Evolutionary conservation across 2,329 filamentous ascomycete species (phyloP).

Genomic region (Aspergillus viridinutans): DNA sequence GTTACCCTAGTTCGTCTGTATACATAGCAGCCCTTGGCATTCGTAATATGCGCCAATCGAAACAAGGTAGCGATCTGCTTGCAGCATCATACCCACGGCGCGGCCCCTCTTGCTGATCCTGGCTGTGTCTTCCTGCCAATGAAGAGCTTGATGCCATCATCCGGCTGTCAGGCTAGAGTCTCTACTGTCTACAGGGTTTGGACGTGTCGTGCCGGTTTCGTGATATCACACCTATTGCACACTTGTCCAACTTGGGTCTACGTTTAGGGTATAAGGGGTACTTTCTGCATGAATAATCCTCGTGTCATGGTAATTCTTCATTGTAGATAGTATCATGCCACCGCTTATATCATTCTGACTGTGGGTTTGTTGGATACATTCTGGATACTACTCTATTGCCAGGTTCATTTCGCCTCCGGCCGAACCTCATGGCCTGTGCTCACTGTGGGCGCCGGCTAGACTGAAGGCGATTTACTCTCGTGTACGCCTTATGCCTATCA

Average conservation of each 20-base stretch:
- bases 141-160: neutral
- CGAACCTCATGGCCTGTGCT: neutral
- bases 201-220: neutral
- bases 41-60: neutral
- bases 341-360: neutral
- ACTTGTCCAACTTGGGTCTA: too few species aligned
- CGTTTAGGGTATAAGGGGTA: neutral
- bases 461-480: neutral
- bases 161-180: neutral
- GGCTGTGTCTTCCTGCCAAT: neutral
- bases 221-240: neutral
- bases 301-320: neutral
- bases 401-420: neutral
- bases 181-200: neutral
- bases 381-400: neutral
- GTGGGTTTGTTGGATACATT: neutral
- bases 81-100: neutral
- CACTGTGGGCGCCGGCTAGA: neutral
- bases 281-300: neutral
- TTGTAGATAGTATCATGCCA: neutral
- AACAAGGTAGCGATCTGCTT: neutral
- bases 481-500: neutral
- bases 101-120: neutral
- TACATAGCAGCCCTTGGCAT: neutral
- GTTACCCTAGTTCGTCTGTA: neutral